A percentile compares a stretch with the other conserved stretches of the same genome.
phyloP scores from a whole-genome alignment of 345 rosid genomes.

The Brassica nigra region DNA sequence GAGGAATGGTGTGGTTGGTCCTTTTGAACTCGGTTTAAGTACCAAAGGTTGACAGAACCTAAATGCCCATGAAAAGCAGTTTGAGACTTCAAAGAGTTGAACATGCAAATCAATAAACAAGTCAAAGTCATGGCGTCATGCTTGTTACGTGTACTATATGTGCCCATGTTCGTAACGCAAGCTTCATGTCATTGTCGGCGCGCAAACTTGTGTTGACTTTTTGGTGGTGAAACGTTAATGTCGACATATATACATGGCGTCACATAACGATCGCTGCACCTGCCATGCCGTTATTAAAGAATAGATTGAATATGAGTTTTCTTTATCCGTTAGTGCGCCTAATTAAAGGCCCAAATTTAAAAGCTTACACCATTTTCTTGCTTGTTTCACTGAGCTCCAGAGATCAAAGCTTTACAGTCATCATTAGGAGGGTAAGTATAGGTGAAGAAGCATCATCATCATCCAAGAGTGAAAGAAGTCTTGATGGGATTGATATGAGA shows the following conservation, averaged over 20 bases:
- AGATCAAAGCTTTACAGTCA: background rate
- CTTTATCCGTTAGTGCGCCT: background rate
- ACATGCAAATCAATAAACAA: background rate
- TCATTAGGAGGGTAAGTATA: conserved; percentile 30
- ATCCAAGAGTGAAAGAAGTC: conserved; percentile 53
- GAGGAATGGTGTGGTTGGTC: background rate
- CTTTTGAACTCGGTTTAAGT: background rate
- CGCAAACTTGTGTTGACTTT: conserved; percentile 32
- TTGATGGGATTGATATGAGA: conserved; percentile 79
- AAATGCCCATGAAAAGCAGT: background rate
- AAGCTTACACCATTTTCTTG: background rate
- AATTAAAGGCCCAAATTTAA: background rate
- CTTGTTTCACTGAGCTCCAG: background rate
- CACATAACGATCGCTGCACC: background rate
- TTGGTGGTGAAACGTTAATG: background rate
- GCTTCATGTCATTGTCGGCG: conserved; percentile 27
- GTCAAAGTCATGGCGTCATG: conserved; percentile 27
- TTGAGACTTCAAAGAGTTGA: conserved; percentile 21
- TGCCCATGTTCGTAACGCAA: conserved; percentile 29
- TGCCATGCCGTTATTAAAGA: background rate
- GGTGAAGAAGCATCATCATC: conserved; percentile 25
- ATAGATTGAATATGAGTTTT: background rate
- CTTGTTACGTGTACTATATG: conserved; percentile 26
- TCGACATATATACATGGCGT: background rate
- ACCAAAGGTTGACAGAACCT: background rate